Evolutionary conservation across 1,284 basidiomycete species (phyloP), one percentile per base, ranked within the genome.

Genomic region (Caloboletus firmus): DNA sequence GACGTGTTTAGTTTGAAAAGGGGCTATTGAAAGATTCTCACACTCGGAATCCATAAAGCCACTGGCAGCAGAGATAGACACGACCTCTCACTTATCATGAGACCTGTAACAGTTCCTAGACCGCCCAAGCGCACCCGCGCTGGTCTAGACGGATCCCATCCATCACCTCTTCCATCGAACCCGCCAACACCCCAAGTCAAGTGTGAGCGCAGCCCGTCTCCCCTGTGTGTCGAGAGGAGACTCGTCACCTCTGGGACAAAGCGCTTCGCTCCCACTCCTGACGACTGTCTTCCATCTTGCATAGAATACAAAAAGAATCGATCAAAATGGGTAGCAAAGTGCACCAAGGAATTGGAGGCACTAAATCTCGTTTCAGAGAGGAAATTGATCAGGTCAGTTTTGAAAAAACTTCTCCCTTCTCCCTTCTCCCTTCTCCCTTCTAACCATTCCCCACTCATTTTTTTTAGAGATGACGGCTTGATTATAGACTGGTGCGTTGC

Each of bases 381-480:
- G 49, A 57, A 58, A 34, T 30, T 69, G 7, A 52, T 72, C 37
- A 65, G 67, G 67, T 69, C 37, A 30, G 64, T 56, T 20, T 10
- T 40, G 5, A 44, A 48, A 20, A 22, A 18, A 24, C 10, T 15
- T n/a, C 3, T 18, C 1, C 22, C 7, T 31, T 37, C 26, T 51
- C n/a, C n/a, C n/a, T n/a, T n/a, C n/a, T n/a, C n/a, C n/a, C n/a
- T 5, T 30, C 12, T 45, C 13, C 6, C 10, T 32, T 44, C 24
- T 50, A 13, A 51, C 37, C 40, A 15, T 22, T 22, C 3, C 24
- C 15, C 26, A 31, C 11, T 52, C 17, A 24, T 49, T 17, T 28
- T 15, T 34, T 35, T 11, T 24, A 69, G 67, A 43, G 70, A 69
- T 10, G 70, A 69, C n/a, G 67, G 68, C 17, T 49, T 69, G 42